phyloP scores from a whole-genome alignment of 345 rosid genomes.

The Aegle marmelos region DNA sequence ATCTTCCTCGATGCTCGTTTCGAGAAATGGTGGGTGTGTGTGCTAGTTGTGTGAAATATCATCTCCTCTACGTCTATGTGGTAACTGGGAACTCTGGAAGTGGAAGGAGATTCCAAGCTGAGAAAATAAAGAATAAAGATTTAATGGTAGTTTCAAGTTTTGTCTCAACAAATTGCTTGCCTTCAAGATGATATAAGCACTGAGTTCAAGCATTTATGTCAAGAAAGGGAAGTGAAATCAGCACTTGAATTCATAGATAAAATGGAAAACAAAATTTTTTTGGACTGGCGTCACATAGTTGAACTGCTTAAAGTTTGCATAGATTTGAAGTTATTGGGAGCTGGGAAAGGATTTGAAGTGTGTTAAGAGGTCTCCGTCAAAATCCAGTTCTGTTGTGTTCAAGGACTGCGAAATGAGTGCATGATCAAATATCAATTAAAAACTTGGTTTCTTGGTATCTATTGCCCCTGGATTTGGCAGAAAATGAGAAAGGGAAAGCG shows the following conservation, averaged over 20 bases:
- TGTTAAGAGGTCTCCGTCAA: not conserved
- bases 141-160: not conserved
- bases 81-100: not conserved
- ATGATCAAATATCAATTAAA: not conserved
- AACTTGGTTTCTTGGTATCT: slow-evolving; percentile 9
- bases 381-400: slow-evolving; percentile 5
- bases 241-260: not conserved
- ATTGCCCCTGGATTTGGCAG: slow-evolving; percentile 9
- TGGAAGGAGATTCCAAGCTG: not conserved
- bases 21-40: not conserved
- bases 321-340: slow-evolving; percentile 12
- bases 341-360: slow-evolving; percentile 11
- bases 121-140: not conserved
- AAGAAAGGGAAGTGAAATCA: slow-evolving; percentile 1
- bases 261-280: not conserved
- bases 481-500: slow-evolving; percentile 3
- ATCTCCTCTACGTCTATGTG: not conserved
- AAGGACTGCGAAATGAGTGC: not conserved
- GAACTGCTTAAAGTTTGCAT: slow-evolving; percentile 11
- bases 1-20: not conserved
- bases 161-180: not conserved
- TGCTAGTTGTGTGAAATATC: not conserved
- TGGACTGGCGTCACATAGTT: not conserved
- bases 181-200: not conserved
- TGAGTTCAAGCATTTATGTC: not conserved